These are phyloP conservation scores for Colletotrichum sidae DNA, from an alignment of 2,329 filamentous ascomycete species.

Conservation along the genomic window DNA sequence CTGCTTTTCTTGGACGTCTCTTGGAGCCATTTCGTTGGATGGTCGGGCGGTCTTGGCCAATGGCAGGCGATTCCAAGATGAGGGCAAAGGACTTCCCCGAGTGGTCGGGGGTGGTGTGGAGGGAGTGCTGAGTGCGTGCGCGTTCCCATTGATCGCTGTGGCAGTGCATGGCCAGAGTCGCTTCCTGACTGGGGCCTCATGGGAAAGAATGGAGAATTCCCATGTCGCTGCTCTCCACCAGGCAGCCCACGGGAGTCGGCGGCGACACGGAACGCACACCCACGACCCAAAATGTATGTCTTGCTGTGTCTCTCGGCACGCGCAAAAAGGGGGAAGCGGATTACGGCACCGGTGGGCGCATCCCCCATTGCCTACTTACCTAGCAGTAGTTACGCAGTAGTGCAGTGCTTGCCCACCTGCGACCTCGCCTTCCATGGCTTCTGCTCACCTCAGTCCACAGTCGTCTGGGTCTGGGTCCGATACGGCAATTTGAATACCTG, in stretches of 20 bases:
- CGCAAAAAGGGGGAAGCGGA: constrained; percentile 19
- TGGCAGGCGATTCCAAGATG: constrained; percentile 5
- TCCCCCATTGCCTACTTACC: constrained; percentile 1
- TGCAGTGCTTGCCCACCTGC: neutral
- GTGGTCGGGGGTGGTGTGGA: neutral
- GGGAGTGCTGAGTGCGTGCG: constrained; percentile 14
- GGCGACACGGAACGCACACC: too few relatives aligned
- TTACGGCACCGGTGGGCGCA: constrained; percentile 10
- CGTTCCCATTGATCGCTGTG: constrained; percentile 35
- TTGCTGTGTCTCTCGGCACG: constrained; percentile 31
- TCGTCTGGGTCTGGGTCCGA: neutral
- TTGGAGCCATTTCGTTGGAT: constrained; percentile 14
- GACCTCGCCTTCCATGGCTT: neutral
- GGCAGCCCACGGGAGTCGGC: neutral
- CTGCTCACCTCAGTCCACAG: constrained; percentile 1
- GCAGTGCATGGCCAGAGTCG: constrained; percentile 33
- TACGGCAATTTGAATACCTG: too few relatives aligned
- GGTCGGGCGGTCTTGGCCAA: constrained; percentile 20
- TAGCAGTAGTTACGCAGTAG: constrained; percentile 2
- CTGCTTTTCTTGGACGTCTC: constrained; percentile 30
- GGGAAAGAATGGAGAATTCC: constrained; percentile 25
- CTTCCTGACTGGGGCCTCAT: constrained; percentile 19
- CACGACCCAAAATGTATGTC: constrained; percentile 1
- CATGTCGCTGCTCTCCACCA: constrained; percentile 1
- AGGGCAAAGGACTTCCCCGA: neutral